Base-by-base conservation (phyloP, 176 grass and related monocot species). In the Carex myosuroides region DNA sequence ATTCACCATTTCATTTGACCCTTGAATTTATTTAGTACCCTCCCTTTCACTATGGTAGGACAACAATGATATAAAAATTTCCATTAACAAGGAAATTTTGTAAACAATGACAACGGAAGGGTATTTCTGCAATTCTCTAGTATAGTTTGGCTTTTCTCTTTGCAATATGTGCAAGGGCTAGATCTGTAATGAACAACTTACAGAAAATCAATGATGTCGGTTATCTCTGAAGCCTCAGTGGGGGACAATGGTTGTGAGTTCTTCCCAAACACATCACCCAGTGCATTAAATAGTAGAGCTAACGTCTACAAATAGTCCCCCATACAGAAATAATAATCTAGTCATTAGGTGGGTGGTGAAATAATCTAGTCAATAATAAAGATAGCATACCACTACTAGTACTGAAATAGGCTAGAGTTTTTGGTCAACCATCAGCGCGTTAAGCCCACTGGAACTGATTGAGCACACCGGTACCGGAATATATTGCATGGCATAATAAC, bases 171-270 rank as follows among this genome's bases (percentile, higher is more conserved):
- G 33, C 35, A 58, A 44, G 6, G 37, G 44, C 16, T 70, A 70
- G 67, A 17, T 17, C 21, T 56, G 35, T 53, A 66, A 26, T 18
- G 13, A 58, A 26, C 61, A 78, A 85, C 92, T 93, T 95, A 98
- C 96, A 98, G 59, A 84, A 98, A 98, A 85, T 98, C 96, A 58
- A 98, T 90, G 82, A 98, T 94, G 83, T 98, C 96, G 33, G 88
- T 68, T 18, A 93, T 98, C 80, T 98, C 96, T 74, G 96, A 92
- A 32, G 91, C 96, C 48, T 90, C 91, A 42, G 92, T 91, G 13
- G 86, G 92, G 91, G 90, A 79, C 53, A 88, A 79, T 33, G 85
- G 53, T 63, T 93, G 96, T 37, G 93, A 90, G 56, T 93, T 98
- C 83, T 98, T 98, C 57, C 96, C 96, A 79, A 95, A 98, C 26